Conservation (phyloP, 2,329 filamentous ascomycete genomes). For the Canariomyces notabilis region DNA sequence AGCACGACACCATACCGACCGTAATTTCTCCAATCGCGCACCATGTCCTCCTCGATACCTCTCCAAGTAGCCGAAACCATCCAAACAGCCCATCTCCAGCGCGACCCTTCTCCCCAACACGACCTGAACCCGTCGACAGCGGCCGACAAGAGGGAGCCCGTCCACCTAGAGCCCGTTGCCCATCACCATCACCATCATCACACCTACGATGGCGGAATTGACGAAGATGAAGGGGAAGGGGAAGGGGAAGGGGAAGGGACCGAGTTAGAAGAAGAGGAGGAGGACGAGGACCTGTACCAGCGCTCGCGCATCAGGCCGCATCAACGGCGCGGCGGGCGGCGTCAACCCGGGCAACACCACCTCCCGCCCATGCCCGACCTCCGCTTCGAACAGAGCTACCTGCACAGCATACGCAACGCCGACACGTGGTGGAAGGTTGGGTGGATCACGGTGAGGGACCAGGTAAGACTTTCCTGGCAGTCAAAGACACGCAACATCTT, state of each 20-base stretch:
- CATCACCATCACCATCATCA: no score
- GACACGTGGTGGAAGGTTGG: slow-evolving; percentile 73
- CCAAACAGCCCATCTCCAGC: slow-evolving; percentile 75
- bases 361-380: slow-evolving; percentile 75
- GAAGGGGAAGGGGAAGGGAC: slow-evolving; percentile 48
- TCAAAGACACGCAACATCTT: neutral
- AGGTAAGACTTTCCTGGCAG: slow-evolving; percentile 48
- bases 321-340: slow-evolving; percentile 33
- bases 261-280: slow-evolving; percentile 39
- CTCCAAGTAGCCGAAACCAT: slow-evolving; percentile 71
- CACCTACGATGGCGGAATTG: slow-evolving; percentile 59
- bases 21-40: neutral
- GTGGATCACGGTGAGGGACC: slow-evolving; percentile 83
- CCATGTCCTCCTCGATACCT: slow-evolving; percentile 53
- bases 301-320: slow-evolving; percentile 33
- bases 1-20: no score
- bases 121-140: slow-evolving; percentile 79
- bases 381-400: slow-evolving; percentile 96
- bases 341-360: slow-evolving; percentile 35
- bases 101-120: slow-evolving; percentile 62
- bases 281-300: slow-evolving; percentile 6
- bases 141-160: slow-evolving; percentile 60
- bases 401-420: slow-evolving; percentile 78
- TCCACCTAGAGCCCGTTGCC: slow-evolving; percentile 44
- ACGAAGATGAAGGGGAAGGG: slow-evolving; percentile 35